phyloP scores from a whole-genome alignment of 2,329 filamentous ascomycete genomes.

The Exophiala alcalophila region DNA sequence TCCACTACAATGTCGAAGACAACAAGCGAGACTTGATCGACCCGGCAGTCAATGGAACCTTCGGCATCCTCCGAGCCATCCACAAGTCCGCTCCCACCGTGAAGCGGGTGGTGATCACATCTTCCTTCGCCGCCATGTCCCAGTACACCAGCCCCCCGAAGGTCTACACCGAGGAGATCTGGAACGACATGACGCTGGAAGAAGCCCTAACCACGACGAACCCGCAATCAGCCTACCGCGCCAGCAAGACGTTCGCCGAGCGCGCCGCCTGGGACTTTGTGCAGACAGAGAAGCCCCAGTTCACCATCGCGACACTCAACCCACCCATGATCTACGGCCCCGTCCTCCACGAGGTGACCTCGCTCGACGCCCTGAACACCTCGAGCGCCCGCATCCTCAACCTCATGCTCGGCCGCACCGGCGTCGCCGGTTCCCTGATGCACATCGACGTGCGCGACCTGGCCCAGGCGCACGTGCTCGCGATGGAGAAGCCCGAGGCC shows the following conservation, averaged over 20 bases:
- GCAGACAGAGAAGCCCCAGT: slow-evolving; percentile 54
- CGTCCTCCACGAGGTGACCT: slow-evolving; percentile 61
- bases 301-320: slow-evolving; percentile 61
- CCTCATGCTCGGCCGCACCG: slow-evolving; percentile 32
- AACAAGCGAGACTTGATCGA: slow-evolving; percentile 61
- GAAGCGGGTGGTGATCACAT: slow-evolving; percentile 69
- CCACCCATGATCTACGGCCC: slow-evolving; percentile 64
- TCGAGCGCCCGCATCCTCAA: slow-evolving; percentile 37
- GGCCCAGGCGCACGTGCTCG: slow-evolving; percentile 21
- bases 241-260: slow-evolving; percentile 63
- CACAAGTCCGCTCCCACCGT: slow-evolving; percentile 63
- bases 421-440: slow-evolving; percentile 19
- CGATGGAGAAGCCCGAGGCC: slow-evolving; percentile 14
- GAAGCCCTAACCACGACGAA: slow-evolving; percentile 39
- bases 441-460: slow-evolving; percentile 27
- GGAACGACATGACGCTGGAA: slow-evolving; percentile 47
- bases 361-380: slow-evolving; percentile 61
- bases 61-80: slow-evolving; percentile 60
- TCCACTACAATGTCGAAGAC: slow-evolving; percentile 69
- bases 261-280: slow-evolving; percentile 65
- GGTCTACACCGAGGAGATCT: slow-evolving; percentile 40
- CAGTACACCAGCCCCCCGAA: slow-evolving; percentile 42
- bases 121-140: slow-evolving; percentile 65
- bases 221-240: slow-evolving; percentile 41
- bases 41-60: slow-evolving; percentile 62